Percentiles rank a stretch among this genome's conserved stretches.
phyloP scores from a whole-genome alignment of 2,329 filamentous ascomycete genomes.

The Fusarium stilboides region DNA sequence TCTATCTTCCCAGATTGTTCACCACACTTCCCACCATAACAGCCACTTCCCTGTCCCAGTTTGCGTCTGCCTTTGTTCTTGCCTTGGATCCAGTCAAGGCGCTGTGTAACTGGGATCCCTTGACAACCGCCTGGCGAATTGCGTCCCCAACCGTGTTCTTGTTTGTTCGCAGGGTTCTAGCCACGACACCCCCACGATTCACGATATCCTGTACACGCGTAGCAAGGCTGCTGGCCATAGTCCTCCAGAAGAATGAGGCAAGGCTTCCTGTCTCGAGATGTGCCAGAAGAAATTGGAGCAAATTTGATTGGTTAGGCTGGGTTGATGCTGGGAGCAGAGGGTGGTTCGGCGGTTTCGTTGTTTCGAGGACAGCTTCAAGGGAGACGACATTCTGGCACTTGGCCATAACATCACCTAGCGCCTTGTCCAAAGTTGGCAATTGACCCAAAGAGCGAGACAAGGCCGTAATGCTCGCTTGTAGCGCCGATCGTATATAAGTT shows the following conservation, averaged over 20 bases:
- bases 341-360: slow-evolving; percentile 77
- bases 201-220: slow-evolving; percentile 88
- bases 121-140: slow-evolving; percentile 85
- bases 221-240: slow-evolving; percentile 83
- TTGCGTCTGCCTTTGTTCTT: slow-evolving; percentile 63
- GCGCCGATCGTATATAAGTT: slow-evolving; percentile 83
- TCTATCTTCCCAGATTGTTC: slow-evolving; percentile 64
- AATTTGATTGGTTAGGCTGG: slow-evolving; percentile 60
- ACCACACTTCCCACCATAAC: slow-evolving; percentile 94
- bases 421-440: slow-evolving; percentile 85
- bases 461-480: slow-evolving; percentile 83
- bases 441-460: slow-evolving; percentile 83
- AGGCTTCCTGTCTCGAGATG: slow-evolving; percentile 90
- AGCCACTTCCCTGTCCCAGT: slow-evolving; percentile 91
- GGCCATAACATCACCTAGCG: slow-evolving; percentile 84
- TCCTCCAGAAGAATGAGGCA: slow-evolving; percentile 94
- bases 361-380: slow-evolving; percentile 82
- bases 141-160: slow-evolving; percentile 81
- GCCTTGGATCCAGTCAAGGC: slow-evolving; percentile 61
- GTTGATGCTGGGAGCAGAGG: slow-evolving; percentile 68
- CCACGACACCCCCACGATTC: slow-evolving; percentile 84
- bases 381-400: slow-evolving; percentile 94
- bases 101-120: slow-evolving; percentile 79
- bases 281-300: slow-evolving; percentile 80
- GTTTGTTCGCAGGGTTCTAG: slow-evolving; percentile 84